A percentile compares a stretch with the other conserved stretches of the same genome.
Conservation (phyloP, 2,329 filamentous ascomycete species). For the Aureobasidium sp. region DNA sequence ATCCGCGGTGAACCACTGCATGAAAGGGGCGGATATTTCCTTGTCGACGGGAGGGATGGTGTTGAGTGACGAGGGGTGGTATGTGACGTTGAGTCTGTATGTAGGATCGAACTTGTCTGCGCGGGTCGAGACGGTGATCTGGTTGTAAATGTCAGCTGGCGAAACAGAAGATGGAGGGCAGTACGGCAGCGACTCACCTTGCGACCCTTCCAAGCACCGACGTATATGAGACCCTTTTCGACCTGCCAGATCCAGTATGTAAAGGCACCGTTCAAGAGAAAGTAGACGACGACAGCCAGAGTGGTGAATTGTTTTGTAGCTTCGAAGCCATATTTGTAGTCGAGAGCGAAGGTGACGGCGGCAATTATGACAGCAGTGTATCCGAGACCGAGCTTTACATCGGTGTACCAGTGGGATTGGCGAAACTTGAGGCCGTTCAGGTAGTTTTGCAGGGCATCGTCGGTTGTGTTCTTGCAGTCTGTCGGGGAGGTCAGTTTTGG, state of each 20-base stretch:
- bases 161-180: background rate
- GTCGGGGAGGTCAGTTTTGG: conserved; percentile 14
- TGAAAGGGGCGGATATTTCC: conserved; percentile 57
- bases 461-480: conserved; percentile 96
- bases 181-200: conserved; percentile 40
- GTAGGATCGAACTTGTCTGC: conserved; percentile 71
- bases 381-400: conserved; percentile 74
- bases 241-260: conserved; percentile 78
- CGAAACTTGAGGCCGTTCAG: conserved; percentile 73
- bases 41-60: conserved; percentile 21
- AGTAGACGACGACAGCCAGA: conserved; percentile 70
- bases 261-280: conserved; percentile 65
- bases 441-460: conserved; percentile 91
- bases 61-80: conserved; percentile 25
- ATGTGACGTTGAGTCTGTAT: conserved; percentile 62
- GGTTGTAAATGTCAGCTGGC: background rate
- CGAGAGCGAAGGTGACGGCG: conserved; percentile 77
- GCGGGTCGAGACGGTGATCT: conserved; percentile 66
- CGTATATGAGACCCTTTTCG: conserved; percentile 75
- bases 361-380: conserved; percentile 74
- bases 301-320: conserved; percentile 73
- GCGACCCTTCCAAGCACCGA: conserved; percentile 60
- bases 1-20: conserved; percentile 63
- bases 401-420: conserved; percentile 70
- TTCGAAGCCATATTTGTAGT: conserved; percentile 88